phyloP scores from a whole-genome alignment of 2,329 filamentous ascomycete species.

The Xylaria sp. region DNA sequence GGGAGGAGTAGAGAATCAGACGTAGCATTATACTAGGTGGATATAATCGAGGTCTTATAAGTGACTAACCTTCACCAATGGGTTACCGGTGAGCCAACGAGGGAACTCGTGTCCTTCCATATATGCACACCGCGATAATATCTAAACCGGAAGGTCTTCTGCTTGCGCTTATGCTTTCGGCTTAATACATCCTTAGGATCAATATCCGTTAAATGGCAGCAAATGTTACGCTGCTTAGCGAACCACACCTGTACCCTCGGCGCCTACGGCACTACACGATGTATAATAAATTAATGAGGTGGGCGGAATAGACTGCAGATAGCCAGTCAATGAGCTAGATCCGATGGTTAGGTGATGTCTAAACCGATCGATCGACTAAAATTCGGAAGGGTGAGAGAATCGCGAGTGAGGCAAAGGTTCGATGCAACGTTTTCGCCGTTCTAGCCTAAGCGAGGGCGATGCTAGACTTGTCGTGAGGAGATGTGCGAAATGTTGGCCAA shows the following conservation, averaged over 20 bases:
- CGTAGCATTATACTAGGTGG: not conserved
- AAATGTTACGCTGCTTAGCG: not conserved
- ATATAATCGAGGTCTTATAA: not conserved
- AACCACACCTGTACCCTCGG: not conserved
- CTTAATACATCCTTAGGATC: not conserved
- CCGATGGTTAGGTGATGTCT: not conserved
- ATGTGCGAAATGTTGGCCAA: slow-evolving; percentile 7
- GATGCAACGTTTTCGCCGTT: slow-evolving; percentile 3
- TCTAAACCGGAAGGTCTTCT: slow-evolving; percentile 6
- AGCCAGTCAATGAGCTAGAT: not conserved
- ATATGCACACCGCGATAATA: not conserved
- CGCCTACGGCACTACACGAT: not conserved
- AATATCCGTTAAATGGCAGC: not conserved
- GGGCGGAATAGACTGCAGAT: not conserved
- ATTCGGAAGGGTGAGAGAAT: not conserved
- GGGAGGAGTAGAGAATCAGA: not conserved
- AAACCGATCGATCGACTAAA: not conserved
- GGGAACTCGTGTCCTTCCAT: not conserved
- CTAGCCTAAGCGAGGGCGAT: not conserved
- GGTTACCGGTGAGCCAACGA: not conserved
- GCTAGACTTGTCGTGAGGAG: not conserved
- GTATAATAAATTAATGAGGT: not conserved
- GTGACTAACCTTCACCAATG: not conserved
- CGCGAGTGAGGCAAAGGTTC: not conserved
- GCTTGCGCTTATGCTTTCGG: not conserved